These are phyloP conservation scores for Candolleomyces efflorescens DNA, from an alignment of 768 basidiomycete genomes.

Conservation along the genomic window DNA sequence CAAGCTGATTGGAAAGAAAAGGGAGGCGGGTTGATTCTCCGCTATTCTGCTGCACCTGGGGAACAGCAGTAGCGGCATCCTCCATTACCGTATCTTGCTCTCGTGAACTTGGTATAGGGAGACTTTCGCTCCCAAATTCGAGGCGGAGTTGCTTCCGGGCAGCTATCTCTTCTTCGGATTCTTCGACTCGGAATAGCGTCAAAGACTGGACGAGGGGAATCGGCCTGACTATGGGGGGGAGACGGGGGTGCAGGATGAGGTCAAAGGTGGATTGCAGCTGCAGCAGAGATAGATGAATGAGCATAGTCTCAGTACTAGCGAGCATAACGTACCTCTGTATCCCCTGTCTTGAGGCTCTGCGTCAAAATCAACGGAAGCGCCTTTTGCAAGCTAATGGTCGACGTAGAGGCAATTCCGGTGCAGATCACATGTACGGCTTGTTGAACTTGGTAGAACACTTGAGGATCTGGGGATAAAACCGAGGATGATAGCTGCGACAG, in stretches of 20 bases:
- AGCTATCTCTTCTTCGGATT: conserved; percentile 57
- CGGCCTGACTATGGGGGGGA: conserved; percentile 70
- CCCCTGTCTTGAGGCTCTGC: conserved; percentile 25
- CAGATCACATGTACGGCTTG: conserved; percentile 44
- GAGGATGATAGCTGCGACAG: conserved; percentile 54
- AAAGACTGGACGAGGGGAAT: conserved; percentile 60
- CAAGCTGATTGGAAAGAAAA: background rate
- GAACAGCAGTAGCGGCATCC: conserved; percentile 8
- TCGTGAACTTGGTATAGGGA: conserved; percentile 4
- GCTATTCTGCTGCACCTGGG: background rate
- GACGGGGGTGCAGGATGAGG: conserved; percentile 70
- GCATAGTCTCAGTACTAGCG: background rate
- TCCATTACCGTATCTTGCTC: conserved; percentile 24
- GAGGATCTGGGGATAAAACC: conserved; percentile 48
- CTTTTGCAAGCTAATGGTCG: conserved; percentile 56
- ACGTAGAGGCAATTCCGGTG: conserved; percentile 48
- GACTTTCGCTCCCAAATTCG: conserved; percentile 9
- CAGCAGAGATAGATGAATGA: conserved; percentile 4
- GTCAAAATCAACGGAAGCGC: conserved; percentile 53
- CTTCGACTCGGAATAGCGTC: conserved; percentile 58
- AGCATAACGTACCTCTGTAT: conserved; percentile 23
- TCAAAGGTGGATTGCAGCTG: conserved; percentile 42
- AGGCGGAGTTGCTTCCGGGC: conserved; percentile 39
- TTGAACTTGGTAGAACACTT: conserved; percentile 42
- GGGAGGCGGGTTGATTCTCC: background rate